These are phyloP conservation scores for Salicornia ramosissima DNA, from an alignment of 148 eudicot genomes.

Conservation along the genomic window DNA sequence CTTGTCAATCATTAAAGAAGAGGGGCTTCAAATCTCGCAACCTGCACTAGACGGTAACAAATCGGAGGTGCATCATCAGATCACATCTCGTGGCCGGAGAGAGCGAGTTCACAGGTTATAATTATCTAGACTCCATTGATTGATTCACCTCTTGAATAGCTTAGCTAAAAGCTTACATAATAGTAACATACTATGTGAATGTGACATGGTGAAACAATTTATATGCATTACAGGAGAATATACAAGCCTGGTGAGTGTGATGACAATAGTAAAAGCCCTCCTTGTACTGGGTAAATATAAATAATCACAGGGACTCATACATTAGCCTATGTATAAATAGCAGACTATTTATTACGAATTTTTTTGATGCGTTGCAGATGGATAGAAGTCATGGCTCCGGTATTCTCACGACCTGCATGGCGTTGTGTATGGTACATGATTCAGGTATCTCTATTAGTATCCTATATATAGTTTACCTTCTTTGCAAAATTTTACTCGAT, in stretches of 20 bases:
- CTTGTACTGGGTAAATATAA: slow-evolving; percentile 79
- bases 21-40: slow-evolving; percentile 88
- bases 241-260: slow-evolving; percentile 68
- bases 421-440: slow-evolving; percentile 93
- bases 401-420: slow-evolving; percentile 86
- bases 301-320: neutral
- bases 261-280: slow-evolving; percentile 63
- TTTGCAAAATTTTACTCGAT: no score
- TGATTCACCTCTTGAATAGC: neutral
- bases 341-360: neutral
- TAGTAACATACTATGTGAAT: neutral
- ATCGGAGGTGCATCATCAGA: slow-evolving; percentile 90
- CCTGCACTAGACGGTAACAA: slow-evolving; percentile 71
- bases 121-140: neutral
- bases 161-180: neutral
- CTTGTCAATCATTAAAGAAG: slow-evolving; percentile 61
- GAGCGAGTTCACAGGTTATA: slow-evolving; percentile 70
- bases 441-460: slow-evolving; percentile 60
- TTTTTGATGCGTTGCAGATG: slow-evolving; percentile 51
- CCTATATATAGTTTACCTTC: neutral
- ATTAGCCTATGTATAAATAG: no score
- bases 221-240: slow-evolving; percentile 52
- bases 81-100: slow-evolving; percentile 64
- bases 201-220: neutral
- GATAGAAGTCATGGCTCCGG: slow-evolving; percentile 99